phyloP scores from a whole-genome alignment of 108 stramenopile species.

The Pseudonitzschia multiseries region DNA sequence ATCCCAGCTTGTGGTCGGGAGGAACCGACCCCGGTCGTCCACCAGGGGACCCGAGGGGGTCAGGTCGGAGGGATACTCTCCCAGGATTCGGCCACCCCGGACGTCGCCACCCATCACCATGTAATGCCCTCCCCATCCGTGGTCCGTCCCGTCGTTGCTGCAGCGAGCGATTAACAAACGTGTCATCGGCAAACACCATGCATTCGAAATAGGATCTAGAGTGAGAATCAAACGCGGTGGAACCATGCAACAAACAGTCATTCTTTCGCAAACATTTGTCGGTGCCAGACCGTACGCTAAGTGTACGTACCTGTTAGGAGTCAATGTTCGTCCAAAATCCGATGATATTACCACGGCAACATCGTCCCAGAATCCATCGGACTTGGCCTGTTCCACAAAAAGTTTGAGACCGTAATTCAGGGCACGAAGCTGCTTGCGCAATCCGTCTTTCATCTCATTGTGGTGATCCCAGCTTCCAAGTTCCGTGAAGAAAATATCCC shows the following conservation, averaged over 20 bases:
- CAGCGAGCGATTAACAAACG: constrained; percentile 29
- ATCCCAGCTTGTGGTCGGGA: constrained; percentile 74
- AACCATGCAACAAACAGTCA: too few relatives aligned
- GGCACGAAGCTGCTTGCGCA: constrained; percentile 30
- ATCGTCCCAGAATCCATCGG: constrained; percentile 49
- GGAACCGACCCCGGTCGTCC: constrained; percentile 57
- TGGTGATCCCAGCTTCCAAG: constrained; percentile 72
- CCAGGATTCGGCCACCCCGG: constrained; percentile 38
- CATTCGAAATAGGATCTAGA: too few relatives aligned
- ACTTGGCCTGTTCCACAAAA: constrained; percentile 56
- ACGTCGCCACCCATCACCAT: constrained; percentile 38
- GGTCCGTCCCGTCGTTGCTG: constrained; percentile 63
- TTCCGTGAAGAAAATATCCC: constrained; percentile 60
- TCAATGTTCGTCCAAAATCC: constrained; percentile 75
- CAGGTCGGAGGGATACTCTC: constrained; percentile 43
- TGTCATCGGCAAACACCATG: too few relatives aligned
- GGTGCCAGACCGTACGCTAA: constrained; percentile 14
- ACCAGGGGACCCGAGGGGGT: constrained; percentile 13
- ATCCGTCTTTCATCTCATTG: constrained; percentile 26
- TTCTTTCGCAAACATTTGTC: too few relatives aligned
- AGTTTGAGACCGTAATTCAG: constrained; percentile 44
- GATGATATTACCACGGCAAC: constrained; percentile 52
- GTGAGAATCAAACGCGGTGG: too few relatives aligned
- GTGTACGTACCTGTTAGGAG: constrained; percentile 54
- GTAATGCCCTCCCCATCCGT: constrained; percentile 41